Evolutionary conservation across 2,329 filamentous ascomycete species (phyloP), one percentile per base, ranked within the genome.

Genomic region (Colletotrichum tropicale): DNA sequence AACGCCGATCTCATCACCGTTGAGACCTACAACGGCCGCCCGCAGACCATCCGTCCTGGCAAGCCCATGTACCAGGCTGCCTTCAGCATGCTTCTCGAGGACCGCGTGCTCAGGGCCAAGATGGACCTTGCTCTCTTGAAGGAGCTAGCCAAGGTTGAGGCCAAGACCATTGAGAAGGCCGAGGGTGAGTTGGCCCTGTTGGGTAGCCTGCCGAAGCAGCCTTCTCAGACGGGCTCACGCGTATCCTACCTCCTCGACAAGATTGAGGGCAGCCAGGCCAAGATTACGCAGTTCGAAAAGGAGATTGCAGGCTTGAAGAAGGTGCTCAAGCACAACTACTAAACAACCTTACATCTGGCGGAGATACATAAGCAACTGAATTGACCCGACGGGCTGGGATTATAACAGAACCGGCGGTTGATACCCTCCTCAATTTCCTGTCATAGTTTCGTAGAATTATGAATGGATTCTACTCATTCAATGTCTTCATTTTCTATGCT

Each of bases 31-130:
- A 93, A 94, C 61, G 96, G 97, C 1, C 93, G 96, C 0, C 96
- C 97, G 0, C 91, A 93, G 73, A 88, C 88, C 36, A 94, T 98
- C 83, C 93, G 90, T 70, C 94, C 95, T 0, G 96, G 96, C 26
- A 95, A 95, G 81, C 96, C 96, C 0, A 94, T 98, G 30, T 98
- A 96, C 84, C 92, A 93, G 74, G 92, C 96, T 2, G 96, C 96
- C 0, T 98, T 98, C 86, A 89, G 90, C 75, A 88, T 91, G 48
- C 86, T 98, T 48, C 89, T 92, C 0, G 86, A 91, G 61, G 96
- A 98, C 81, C 88, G 89, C 8, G 95, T 95, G 1, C 88, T 98
- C 56, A 89, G 89, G 56, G 93, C 94, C 43, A 91, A 93, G 78
- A 91, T 98, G 83, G 93, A 95, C 80, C 86, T 98, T 13, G 90